These are phyloP conservation scores for Anisogramma anomala DNA, from an alignment of 2,329 filamentous ascomycete species.

Conservation along the genomic window DNA sequence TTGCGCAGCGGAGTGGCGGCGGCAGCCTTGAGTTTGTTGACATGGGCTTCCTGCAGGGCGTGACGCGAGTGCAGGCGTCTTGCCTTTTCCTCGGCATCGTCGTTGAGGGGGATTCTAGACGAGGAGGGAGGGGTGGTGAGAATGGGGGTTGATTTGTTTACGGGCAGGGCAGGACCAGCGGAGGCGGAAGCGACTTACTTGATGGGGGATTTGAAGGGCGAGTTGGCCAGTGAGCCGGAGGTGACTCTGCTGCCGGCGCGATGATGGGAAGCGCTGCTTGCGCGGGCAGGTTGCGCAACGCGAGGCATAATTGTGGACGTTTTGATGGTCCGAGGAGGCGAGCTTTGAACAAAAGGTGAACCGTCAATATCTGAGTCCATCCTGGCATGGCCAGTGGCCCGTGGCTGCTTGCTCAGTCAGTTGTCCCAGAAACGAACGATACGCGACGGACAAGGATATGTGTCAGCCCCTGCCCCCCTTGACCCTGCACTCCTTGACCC, in stretches of 20 bases:
- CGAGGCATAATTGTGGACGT: constrained; percentile 38
- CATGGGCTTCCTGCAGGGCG: constrained; percentile 77
- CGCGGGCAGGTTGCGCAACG: constrained; percentile 43
- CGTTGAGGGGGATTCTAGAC: constrained; percentile 80
- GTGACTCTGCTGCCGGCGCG: constrained; percentile 29
- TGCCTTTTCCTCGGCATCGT: constrained; percentile 87
- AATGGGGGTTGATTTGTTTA: constrained; percentile 1
- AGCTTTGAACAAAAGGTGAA: constrained; percentile 13
- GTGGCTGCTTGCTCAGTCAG: constrained; percentile 13
- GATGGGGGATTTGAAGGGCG: constrained; percentile 45
- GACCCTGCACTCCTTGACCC: too few species aligned
- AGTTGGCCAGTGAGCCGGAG: constrained; percentile 35
- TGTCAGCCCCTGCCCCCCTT: too few species aligned
- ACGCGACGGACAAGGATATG: too few species aligned
- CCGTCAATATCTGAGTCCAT: constrained; percentile 3
- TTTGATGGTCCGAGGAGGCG: constrained; percentile 12
- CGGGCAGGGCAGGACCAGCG: too few species aligned
- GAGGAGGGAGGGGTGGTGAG: neutral
- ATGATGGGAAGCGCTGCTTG: constrained; percentile 26
- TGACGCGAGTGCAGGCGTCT: constrained; percentile 77
- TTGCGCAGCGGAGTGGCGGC: constrained; percentile 59
- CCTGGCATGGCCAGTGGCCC: too few species aligned
- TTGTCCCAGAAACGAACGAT: too few species aligned
- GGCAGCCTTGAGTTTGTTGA: constrained; percentile 81
- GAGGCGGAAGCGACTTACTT: constrained; percentile 38